phyloP scores from a whole-genome alignment of 257 asterid genomes.

The Hygrophila difformis region DNA sequence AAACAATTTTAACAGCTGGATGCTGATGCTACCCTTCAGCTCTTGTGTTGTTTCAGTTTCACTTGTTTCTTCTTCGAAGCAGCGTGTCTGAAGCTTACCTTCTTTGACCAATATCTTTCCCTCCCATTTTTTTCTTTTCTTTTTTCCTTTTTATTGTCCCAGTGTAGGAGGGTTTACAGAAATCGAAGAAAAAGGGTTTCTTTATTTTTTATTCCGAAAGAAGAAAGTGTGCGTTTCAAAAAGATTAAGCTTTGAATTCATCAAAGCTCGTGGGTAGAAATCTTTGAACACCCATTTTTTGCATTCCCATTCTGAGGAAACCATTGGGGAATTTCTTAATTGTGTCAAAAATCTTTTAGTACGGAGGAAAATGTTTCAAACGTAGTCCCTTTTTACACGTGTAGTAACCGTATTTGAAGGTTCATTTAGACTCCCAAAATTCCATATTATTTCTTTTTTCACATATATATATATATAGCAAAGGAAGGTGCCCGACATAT shows the following conservation, averaged over 20 bases:
- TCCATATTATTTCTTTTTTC: constrained; percentile 26
- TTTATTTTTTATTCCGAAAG: not conserved
- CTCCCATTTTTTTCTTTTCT: constrained; percentile 4
- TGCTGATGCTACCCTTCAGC: not conserved
- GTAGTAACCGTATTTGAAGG: constrained; percentile 29
- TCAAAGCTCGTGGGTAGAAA: constrained; percentile 37
- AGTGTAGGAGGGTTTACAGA: constrained; percentile 10
- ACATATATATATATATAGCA: not conserved
- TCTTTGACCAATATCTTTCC: constrained; percentile 60
- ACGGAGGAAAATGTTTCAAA: constrained; percentile 21
- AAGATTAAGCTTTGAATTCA: constrained; percentile 39
- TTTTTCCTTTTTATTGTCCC: not conserved
- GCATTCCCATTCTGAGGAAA: constrained; percentile 26
- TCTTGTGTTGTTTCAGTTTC: not conserved
- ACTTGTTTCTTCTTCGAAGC: constrained; percentile 29
- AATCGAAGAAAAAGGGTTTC: constrained; percentile 1
- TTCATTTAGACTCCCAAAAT: constrained; percentile 16
- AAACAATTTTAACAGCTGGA: too few species aligned
- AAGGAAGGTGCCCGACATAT: constrained; percentile 9
- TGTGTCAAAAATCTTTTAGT: too few species aligned
- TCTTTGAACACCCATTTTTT: constrained; percentile 28
- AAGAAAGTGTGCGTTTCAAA: constrained; percentile 3
- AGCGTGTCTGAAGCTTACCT: constrained; percentile 32
- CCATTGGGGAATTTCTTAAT: constrained; percentile 20
- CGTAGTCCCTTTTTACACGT: constrained; percentile 25